Base-by-base conservation (phyloP, 2,329 filamentous ascomycete genomes). In the Penicillium sp. region DNA sequence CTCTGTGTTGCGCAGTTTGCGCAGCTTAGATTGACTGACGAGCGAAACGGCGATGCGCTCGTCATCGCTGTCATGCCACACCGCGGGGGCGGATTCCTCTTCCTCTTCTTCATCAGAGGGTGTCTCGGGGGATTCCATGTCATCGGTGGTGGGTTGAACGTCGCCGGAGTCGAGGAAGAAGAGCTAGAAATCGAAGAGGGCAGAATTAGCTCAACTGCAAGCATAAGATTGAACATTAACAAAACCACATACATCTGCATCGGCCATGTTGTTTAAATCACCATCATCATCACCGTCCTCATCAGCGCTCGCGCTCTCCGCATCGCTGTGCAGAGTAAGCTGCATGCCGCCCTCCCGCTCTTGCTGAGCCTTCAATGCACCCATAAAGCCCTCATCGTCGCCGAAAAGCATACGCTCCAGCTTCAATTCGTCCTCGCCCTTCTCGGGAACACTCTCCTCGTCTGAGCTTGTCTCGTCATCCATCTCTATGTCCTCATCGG, bases 61-160 rank as follows among this genome's bases (percentile, higher is more conserved):
- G 71, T 99, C 95, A 69, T 99, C 95, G 75, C 93, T 98, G 73
- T 99, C 95, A 66, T 93, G 87, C 95, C 95, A 99, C 22, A 80
- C 75, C 2, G 78, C 76, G 11, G 69, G 71, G n/a, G 64, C 59
- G 11, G 59, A 56, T n/a, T 71, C 67, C 33, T 69, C 63, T 7
- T 69, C 63, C 6, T 73, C 72, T 37, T 77, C 75, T 4, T 73
- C 71, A 19, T 75, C 73, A 47, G 75, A 73, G 56, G 77, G 72
- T 50, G 73, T 72, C 64, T 77, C 73, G 62, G 80, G 67, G 49
- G 64, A 59, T 16, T 68, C 63, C n/a, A 64, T 61, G 2, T 71
- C 56, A 47, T 72, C 69, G 11, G 67, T 70, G 46, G 73, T 70
- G 37, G 71, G 67, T 22, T 77, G 75, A 1, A 78, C 77, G 24